Base-by-base conservation (phyloP, 2,329 filamentous ascomycete species). In the Hymenoscyphus albidus region DNA sequence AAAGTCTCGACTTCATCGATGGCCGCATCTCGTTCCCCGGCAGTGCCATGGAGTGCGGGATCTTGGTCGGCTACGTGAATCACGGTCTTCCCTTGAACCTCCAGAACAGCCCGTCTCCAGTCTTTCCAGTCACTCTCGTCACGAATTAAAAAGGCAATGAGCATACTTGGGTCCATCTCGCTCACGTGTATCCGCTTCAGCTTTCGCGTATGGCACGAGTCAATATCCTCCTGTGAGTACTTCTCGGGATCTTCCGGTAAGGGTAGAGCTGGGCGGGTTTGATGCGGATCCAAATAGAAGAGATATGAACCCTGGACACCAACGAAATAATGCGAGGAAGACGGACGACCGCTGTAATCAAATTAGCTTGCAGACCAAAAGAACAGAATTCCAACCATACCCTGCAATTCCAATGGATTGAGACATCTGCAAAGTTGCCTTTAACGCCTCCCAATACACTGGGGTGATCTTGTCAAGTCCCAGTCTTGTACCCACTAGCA, bases 151-250 rank as follows among this genome's bases (percentile, higher is more conserved):
- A 98, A 98, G 4, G 92, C 94, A 69, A 99, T 91, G 54, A 99
- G 80, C 95, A 99, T 99, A 74, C 93, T 97, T 0, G 95, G 95
- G 73, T 99, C 95, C 91, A 99, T 95, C 74, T 98, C 93, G 65
- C 88, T 87, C 59, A 99, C 84, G 70, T 95, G 89, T 38, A 99
- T 82, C 63, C 90, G 85, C 44, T 94, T 87, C 18, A 99, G 79
- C 58, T 94, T 88, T 60, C 91, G 85, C 0, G 93, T 98, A 75
- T 99, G 94, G 73, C 92, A 97, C 0, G 90, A 90, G 63, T 89
- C 85, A 16, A 97, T 76, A 65, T 98, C 93, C 70, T 91, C 89
- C 7, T 80, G 73, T 0, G 87, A 87, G 73, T 93, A 92, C 1
- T 85, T 78, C 6, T 79, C 76, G 0, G 81, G 75, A 58, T 87